Evolutionary conservation across 805 yeast genomes (phyloP).

Genomic region (Barnettozyma populi): DNA sequence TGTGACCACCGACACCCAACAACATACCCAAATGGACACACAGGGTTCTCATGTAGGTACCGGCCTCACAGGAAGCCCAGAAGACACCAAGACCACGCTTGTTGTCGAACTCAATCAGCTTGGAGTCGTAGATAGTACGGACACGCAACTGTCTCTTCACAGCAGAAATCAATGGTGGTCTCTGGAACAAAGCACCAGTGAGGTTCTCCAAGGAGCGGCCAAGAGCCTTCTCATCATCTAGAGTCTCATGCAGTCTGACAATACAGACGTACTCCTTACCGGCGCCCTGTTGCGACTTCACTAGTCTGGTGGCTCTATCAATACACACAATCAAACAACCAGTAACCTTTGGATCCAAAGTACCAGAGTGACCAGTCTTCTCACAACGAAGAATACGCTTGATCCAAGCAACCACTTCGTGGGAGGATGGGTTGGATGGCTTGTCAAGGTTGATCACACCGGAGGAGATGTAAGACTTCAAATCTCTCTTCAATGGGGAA

Average conservation of each 20-base stretch:
- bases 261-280: slow-evolving; percentile 99
- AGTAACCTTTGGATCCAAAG: slow-evolving; percentile 97
- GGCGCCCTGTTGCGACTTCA: slow-evolving; percentile 98
- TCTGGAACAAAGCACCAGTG: slow-evolving; percentile 98
- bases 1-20: slow-evolving; percentile 98
- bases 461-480: slow-evolving; percentile 81
- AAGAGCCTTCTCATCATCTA: slow-evolving; percentile 85
- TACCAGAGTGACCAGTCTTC: slow-evolving; percentile 99
- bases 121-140: slow-evolving; percentile 94
- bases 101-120: slow-evolving; percentile 92
- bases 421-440: slow-evolving; percentile 97
- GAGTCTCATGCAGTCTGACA: slow-evolving; percentile 89
- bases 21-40: slow-evolving; percentile 99
- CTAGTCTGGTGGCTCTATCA: slow-evolving; percentile 96
- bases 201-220: slow-evolving; percentile 85
- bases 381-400: slow-evolving; percentile 92
- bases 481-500: slow-evolving; percentile 90
- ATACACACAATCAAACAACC: slow-evolving; percentile 98
- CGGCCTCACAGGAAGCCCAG: slow-evolving; percentile 99
- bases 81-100: slow-evolving; percentile 96
- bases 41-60: slow-evolving; percentile 98
- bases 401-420: slow-evolving; percentile 99
- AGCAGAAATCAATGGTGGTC: slow-evolving; percentile 98
- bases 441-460: slow-evolving; percentile 98
- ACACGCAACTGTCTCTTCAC: slow-evolving; percentile 99